Conservation (phyloP, 1,139 yeast species). For the Taphrina sp. region DNA sequence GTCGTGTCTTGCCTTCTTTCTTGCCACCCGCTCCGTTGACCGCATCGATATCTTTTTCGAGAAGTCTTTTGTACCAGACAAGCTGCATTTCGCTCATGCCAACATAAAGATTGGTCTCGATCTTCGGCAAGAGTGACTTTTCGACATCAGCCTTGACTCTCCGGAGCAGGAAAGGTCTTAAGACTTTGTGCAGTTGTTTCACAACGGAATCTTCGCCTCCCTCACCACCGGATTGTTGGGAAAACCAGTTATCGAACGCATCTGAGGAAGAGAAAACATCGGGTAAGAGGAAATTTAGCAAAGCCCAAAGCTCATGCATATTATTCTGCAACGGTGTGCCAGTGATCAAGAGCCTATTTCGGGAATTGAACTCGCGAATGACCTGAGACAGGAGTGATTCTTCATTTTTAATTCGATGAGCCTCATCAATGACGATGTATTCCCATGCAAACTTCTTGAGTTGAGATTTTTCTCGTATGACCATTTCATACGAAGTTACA, state of each 20-base stretch:
- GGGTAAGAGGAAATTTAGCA: constrained; percentile 82
- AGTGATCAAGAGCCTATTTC: constrained; percentile 80
- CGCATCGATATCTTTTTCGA: constrained; percentile 94
- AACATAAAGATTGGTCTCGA: constrained; percentile 78
- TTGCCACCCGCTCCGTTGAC: constrained; percentile 89
- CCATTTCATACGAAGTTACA: constrained; percentile 89
- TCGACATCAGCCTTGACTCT: constrained; percentile 93
- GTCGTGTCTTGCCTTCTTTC: constrained; percentile 84
- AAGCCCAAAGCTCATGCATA: constrained; percentile 92
- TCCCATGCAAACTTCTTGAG: constrained; percentile 88
- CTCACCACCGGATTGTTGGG: constrained; percentile 44
- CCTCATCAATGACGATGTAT: constrained; percentile 91
- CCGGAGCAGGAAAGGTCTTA: constrained; percentile 83
- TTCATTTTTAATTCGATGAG: constrained; percentile 93
- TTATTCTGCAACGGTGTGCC: constrained; percentile 97
- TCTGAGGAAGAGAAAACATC: constrained; percentile 92
- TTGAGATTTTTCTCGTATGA: constrained; percentile 77
- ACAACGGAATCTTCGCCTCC: constrained; percentile 63
- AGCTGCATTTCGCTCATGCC: constrained; percentile 96
- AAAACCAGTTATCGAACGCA: constrained; percentile 88
- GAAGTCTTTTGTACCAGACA: constrained; percentile 80
- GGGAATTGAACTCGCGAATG: constrained; percentile 78
- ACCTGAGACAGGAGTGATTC: constrained; percentile 87
- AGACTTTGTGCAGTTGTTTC: constrained; percentile 82
- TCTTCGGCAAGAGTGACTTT: constrained; percentile 81